Base-by-base conservation (phyloP, 2,329 filamentous ascomycete species). In the Botryotinia convoluta region DNA sequence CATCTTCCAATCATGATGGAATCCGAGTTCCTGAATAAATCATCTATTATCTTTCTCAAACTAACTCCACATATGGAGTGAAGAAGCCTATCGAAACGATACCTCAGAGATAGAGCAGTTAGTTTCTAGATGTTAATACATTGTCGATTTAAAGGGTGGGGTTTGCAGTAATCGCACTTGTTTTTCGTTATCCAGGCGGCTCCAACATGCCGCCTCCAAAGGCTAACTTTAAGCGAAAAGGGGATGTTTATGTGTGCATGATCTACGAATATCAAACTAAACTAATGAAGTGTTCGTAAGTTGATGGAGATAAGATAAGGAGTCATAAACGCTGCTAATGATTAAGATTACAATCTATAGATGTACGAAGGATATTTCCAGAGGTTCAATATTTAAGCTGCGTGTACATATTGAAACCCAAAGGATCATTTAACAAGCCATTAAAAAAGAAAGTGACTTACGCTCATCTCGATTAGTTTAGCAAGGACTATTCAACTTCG, bases 401-500 rank as follows among this genome's bases (percentile, higher is more conserved):
- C 32, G 14, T 18, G 6, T 57, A 32, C 14, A 57, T 32, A 8
- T 20, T 20, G n/a, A 3, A 29, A 12, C 22, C 12, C 8, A n/a
- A n/a, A 26, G 9, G 2, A 51, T 51, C 12, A 6, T 12, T 26
- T 9, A 26, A 48, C 2, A 26, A 26, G 22, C 8, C 45, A 48
- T 48, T 3, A 26, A 26, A 12, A 0, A 1, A 26, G 10, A 4
- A 48, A 48, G 10, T 22, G 45, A 10, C 3, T 26, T 48, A 26
- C 45, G 26, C 3, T 26, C 22, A 48, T 48, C 10, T 26, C 4
- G 12, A 48, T 26, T 26, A 48, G 22, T 6, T 26, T 6, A n/a
- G 12, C 45, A 51, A 51, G 26, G 48, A 51, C 0, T 7, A 3
- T n/a, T 51, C 26, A 0, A n/a, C 0, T 6, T n/a, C 10, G 6